These are phyloP conservation scores for Claviceps fusiformis DNA, from an alignment of 2,329 filamentous ascomycete species.

Conservation along the genomic window DNA sequence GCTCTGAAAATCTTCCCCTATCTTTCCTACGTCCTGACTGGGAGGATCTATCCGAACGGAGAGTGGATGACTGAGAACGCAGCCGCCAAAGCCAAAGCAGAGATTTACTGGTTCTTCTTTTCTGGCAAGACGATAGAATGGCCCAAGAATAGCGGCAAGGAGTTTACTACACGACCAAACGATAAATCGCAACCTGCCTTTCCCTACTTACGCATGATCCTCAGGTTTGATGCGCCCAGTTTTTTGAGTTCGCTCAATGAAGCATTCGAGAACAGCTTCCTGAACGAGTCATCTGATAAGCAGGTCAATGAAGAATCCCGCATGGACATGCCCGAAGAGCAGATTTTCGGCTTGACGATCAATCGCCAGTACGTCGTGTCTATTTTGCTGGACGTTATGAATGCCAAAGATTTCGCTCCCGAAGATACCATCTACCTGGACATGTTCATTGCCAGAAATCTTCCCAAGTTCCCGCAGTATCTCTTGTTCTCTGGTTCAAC, in stretches of 20 bases:
- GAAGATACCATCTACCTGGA: conserved; percentile 89
- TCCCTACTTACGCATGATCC: conserved; percentile 68
- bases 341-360: conserved; percentile 56
- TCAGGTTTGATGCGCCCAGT: conserved; percentile 80
- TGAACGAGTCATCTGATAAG: conserved; percentile 66
- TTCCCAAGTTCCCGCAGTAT: conserved; percentile 95
- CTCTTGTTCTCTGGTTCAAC: conserved; percentile 79
- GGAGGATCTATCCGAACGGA: conserved; percentile 82
- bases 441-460: conserved; percentile 94
- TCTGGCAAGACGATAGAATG: conserved; percentile 65
- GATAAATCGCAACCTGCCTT: conserved; percentile 58
- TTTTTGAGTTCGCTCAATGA: conserved; percentile 94
- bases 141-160: conserved; percentile 50
- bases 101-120: conserved; percentile 89
- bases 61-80: conserved; percentile 58
- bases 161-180: conserved; percentile 46
- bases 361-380: conserved; percentile 88
- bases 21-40: conserved; percentile 79
- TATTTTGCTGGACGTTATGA: conserved; percentile 86
- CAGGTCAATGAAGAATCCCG: conserved; percentile 37
- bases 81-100: conserved; percentile 65
- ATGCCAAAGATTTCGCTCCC: conserved; percentile 55
- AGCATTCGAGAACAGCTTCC: conserved; percentile 86
- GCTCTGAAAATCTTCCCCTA: conserved; percentile 91
- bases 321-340: conserved; percentile 46